phyloP scores from a whole-genome alignment of 129 eudicot genomes.

The Mikania micrantha region DNA sequence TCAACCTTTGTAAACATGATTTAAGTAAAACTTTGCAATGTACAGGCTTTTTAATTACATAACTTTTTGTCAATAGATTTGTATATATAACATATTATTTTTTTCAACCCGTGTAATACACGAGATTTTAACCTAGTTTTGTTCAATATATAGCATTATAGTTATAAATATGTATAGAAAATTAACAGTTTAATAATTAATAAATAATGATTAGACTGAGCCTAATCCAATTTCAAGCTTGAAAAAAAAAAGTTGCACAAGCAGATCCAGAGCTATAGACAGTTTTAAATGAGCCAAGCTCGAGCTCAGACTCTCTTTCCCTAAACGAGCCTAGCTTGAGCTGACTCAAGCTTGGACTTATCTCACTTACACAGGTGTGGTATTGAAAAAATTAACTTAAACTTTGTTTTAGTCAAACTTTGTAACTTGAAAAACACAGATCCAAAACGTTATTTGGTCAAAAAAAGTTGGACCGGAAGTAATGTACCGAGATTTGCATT shows the following conservation, averaged over 20 bases:
- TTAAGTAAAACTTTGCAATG: no score
- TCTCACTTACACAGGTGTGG: neutral
- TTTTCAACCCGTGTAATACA: no score
- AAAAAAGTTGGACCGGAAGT: neutral
- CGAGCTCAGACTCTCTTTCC: no score
- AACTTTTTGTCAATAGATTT: no score
- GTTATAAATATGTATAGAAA: neutral
- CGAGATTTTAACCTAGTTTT: no score
- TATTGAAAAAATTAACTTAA: neutral
- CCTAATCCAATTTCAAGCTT: neutral
- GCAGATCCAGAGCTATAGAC: no score
- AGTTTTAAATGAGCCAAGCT: no score
- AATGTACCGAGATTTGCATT: conserved; percentile 64
- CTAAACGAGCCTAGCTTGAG: neutral
- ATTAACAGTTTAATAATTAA: neutral
- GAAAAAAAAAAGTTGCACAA: no score
- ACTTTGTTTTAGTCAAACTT: neutral
- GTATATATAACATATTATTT: no score
- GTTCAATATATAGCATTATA: neutral
- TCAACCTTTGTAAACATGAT: no score
- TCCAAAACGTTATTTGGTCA: neutral
- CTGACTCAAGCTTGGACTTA: neutral
- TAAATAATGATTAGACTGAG: neutral
- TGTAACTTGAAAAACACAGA: neutral
- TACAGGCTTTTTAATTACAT: no score